Evolutionary conservation across 2,329 filamentous ascomycete genomes (phyloP).

Genomic region (Aspergillus pseudoviridinutans): DNA sequence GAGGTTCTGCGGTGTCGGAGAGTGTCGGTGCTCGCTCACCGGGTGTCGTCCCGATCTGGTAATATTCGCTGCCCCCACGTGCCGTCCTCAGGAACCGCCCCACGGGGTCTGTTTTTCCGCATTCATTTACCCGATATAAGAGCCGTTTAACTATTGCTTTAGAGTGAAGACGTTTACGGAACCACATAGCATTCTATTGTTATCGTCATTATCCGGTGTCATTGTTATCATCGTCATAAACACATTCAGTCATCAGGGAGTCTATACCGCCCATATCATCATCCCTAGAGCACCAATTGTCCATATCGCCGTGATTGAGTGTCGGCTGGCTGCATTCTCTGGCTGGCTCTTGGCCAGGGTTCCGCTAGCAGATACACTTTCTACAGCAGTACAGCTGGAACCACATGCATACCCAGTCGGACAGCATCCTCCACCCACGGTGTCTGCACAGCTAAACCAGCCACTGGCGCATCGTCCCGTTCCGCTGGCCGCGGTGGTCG

Average conservation of each 20-base stretch:
- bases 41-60: slow-evolving; percentile 7
- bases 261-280: slow-evolving; percentile 5
- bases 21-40: slow-evolving; percentile 4
- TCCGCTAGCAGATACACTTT: slow-evolving; percentile 50
- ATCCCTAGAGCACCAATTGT: slow-evolving; percentile 8
- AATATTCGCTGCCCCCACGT: slow-evolving; percentile 5
- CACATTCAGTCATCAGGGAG: not conserved
- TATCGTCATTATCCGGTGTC: not conserved
- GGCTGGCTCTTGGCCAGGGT: slow-evolving; percentile 43
- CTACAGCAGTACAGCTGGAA: slow-evolving; percentile 62
- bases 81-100: not conserved
- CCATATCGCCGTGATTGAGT: slow-evolving; percentile 2
- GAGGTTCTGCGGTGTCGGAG: slow-evolving; percentile 9
- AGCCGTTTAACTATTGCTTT: too few species aligned
- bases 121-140: not conserved
- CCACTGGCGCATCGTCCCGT: slow-evolving; percentile 64
- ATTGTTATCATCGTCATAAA: not conserved
- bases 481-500: slow-evolving; percentile 33
- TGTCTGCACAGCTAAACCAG: slow-evolving; percentile 69
- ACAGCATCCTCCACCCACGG: slow-evolving; percentile 76
- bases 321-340: slow-evolving; percentile 13
- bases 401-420: slow-evolving; percentile 73
- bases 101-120: slow-evolving; percentile 2
- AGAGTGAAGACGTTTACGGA: not conserved
- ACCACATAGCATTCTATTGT: not conserved